Conservation (phyloP, 2,329 filamentous ascomycete genomes). For the Neofusicoccum laricinum region DNA sequence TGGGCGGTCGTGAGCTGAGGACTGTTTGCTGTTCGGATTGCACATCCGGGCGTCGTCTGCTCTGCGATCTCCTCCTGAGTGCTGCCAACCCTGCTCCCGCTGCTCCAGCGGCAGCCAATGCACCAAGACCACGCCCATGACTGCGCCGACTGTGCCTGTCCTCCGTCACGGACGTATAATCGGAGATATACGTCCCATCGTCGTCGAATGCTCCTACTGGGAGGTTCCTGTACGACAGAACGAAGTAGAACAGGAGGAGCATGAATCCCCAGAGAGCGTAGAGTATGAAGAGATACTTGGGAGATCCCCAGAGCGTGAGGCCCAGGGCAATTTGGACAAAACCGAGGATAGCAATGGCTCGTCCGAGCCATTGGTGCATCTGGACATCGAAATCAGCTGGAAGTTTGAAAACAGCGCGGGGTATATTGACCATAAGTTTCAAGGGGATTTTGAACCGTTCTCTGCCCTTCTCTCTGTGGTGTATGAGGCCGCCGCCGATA, state of each 20-base stretch:
- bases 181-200: conserved; percentile 57
- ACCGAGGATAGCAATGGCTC: conserved; percentile 73
- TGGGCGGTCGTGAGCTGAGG: conserved; percentile 32
- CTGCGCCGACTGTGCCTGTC: conserved; percentile 37
- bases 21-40: conserved; percentile 28
- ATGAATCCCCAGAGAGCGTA: conserved; percentile 76
- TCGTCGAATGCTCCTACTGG: conserved; percentile 54
- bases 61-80: conserved; percentile 43
- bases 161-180: conserved; percentile 50
- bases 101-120: conserved; percentile 53
- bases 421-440: conserved; percentile 53
- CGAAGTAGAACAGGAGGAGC: conserved; percentile 72
- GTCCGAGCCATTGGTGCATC: conserved; percentile 86
- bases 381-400: conserved; percentile 28
- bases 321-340: conserved; percentile 86
- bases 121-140: conserved; percentile 40
- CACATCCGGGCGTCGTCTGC: conserved; percentile 34
- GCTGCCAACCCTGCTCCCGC: conserved; percentile 58
- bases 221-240: conserved; percentile 69
- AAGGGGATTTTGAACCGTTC: conserved; percentile 54
- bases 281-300: conserved; percentile 78
- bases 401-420: background rate
- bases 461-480: conserved; percentile 52
- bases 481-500: conserved; percentile 65
- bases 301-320: conserved; percentile 87